Conservation (phyloP, 495 filamentous ascomycete species). For the Podospora sp. region DNA sequence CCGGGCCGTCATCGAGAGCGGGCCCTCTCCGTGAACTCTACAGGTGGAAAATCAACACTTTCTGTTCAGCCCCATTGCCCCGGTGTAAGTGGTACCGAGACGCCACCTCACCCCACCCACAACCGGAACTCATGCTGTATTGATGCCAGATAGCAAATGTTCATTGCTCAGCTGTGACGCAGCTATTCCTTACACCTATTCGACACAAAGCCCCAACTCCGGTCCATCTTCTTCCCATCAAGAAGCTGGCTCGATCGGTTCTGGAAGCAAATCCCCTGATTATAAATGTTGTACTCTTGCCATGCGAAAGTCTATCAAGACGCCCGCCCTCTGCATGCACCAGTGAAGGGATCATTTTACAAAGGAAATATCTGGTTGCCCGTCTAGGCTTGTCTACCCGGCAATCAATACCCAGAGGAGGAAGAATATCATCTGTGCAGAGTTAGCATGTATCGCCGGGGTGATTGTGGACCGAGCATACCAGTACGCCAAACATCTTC, state of each 20-base stretch:
- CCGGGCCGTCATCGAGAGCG: neutral
- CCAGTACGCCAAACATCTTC: constrained; percentile 94
- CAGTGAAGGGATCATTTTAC: constrained; percentile 22
- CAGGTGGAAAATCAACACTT: constrained; percentile 2
- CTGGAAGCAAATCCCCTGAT: constrained; percentile 9
- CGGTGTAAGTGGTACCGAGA: neutral
- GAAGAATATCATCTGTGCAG: constrained; percentile 35
- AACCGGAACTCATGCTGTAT: neutral
- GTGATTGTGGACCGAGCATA: constrained; percentile 56
- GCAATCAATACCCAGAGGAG: constrained; percentile 44
- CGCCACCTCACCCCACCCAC: neutral
- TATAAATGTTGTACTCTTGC: constrained; percentile 14
- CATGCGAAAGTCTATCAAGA: constrained; percentile 30
- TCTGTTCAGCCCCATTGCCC: neutral
- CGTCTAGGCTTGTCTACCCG: constrained; percentile 29
- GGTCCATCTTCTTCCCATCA: neutral
- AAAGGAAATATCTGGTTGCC: constrained; percentile 5
- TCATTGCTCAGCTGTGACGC: neutral
- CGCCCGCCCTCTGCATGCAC: constrained; percentile 31
- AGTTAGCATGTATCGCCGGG: constrained; percentile 24
- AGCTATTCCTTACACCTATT: constrained; percentile 6
- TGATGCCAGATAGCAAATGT: neutral
- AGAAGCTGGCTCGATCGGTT: constrained; percentile 9
- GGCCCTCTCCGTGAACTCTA: neutral
- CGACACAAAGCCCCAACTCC: constrained; percentile 15